Evolutionary conservation across 257 asterid species (phyloP), one percentile per base, ranked within the genome.

Genomic region (Solanum ossicruentum): DNA sequence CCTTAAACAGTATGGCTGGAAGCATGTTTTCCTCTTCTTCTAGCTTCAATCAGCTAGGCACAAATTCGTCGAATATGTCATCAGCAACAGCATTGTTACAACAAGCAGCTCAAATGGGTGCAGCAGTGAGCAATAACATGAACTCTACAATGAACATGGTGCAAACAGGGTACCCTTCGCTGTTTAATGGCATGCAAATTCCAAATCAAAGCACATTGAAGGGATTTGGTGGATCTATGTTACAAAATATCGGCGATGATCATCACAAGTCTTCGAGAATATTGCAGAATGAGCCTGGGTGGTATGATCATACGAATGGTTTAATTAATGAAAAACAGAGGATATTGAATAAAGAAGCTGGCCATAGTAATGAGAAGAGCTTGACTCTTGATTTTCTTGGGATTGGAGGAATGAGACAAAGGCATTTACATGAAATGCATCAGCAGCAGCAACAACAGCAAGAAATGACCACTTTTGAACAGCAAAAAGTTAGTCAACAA

Each of bases 81-180:
- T 73, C 86, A 10, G 86, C 86, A 12, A 84, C 86, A 21, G 83
- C 83, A 2, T 17, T 71, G 61, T 71, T 72, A 39, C 86, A 84
- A 51, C 79, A 84, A 57, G 86, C 86, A 56, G 86, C 86, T 15
- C 86, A 84, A 84, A 72, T 84, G 70, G 83, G 86, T 54, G 58
- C 75, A 70, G 57, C 56, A 23, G 45, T 84, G 61, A 71, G 56
- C 23, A 21, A 58, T 32, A 72, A 12, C 23, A 56, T 39, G n/a
- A 55, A 49, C 60, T 75, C 82, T 51, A 20, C 78, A 17, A 17
- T 69, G 39, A 69, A 54, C 6, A 1, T 39, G 13, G 52, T 39
- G 12, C 78, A 39, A 69, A 69, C 36, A 69, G 51, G 26, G 15
- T 39, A 39, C 52, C 26, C 16, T 69, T 36, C 82, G 51, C 43